Evolutionary conservation across 2,329 filamentous ascomycete genomes (phyloP), one percentile per base, ranked within the genome.

Genomic region (Ophiocordyceps camponoti-floridani): DNA sequence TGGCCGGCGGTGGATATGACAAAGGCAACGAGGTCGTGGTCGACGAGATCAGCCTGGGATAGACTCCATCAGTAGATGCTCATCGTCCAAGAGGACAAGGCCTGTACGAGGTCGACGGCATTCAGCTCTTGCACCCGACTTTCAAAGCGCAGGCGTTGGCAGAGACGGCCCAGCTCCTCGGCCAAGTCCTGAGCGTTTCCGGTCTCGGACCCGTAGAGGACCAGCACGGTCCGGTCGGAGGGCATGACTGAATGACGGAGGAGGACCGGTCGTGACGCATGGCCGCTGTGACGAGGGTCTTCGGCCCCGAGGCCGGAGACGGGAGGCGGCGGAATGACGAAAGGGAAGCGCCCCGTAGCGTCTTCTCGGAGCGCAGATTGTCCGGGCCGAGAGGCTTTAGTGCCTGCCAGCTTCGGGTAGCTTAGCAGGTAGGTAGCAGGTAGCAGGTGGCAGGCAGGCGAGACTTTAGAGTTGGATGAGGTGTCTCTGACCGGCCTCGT

Each of bases 141-240:
- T 49, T 72, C 62, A 61, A 96, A 95, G 54, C 79, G 84, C 47
- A 95, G 65, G 30, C 89, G 74, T 62, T 89, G 79, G 33, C 78
- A 73, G 50, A 84, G 62, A 38, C 79, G 71, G 37, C 81, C 84
- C 49, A 96, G 67, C 58, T 95, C 86, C 55, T 86, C 79, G 18
- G 91, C 89, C 50, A 89, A 76, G 62, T 96, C 89, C 62, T 94
- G 84, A 45, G 86, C 82, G 57, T 91, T 95, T 46, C 91, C 91
- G 19, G 88, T 96, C 66, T 98, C 91, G 37, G 89, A 93, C 45
- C 86, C 91, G 63, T 94, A 98, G 31, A 94, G 72, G 47, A 98
- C 71, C 51, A 94, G 73, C 43, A 73, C 61, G 47, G 63, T 65
- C 51, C 72, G 51, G 31, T 54, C 51, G 13, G 52, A 44, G 40